phyloP scores from a whole-genome alignment of 2,329 filamentous ascomycete species.

The Orbilia brochopaga region DNA sequence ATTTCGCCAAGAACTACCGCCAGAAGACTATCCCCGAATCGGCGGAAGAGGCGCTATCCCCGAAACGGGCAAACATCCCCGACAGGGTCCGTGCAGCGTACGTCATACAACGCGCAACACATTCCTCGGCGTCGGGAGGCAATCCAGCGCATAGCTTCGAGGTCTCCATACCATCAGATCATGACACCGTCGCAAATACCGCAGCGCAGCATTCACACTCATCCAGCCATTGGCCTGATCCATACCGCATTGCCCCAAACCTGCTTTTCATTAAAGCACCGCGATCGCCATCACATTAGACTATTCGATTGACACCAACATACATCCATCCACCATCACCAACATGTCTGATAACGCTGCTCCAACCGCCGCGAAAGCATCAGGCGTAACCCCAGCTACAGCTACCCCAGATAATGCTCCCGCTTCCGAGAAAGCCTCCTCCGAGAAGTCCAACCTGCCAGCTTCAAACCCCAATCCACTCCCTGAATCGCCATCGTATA shows the following conservation, averaged over 20 bases:
- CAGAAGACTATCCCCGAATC: no score
- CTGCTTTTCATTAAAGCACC: neutral
- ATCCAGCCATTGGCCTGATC: neutral
- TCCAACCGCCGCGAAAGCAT: conserved; percentile 44
- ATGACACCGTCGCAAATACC: conserved; percentile 24
- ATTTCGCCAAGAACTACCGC: no score
- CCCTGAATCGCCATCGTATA: conserved; percentile 38
- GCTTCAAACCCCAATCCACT: conserved; percentile 43
- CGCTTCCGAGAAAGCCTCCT: conserved; percentile 13
- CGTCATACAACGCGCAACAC: conserved; percentile 50
- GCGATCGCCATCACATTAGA: no score
- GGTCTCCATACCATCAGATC: conserved; percentile 11
- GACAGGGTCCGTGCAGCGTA: conserved; percentile 10
- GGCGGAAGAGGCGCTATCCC: neutral
- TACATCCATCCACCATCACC: neutral
- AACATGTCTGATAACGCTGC: conserved; percentile 31
- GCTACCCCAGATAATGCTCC: conserved; percentile 21
- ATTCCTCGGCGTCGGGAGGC: conserved; percentile 14
- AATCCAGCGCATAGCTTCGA: conserved; percentile 10
- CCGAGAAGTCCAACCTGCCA: conserved; percentile 36
- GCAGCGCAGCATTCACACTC: conserved; percentile 14
- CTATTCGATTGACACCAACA: no score
- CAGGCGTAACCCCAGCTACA: conserved; percentile 40
- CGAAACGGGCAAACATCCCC: neutral
- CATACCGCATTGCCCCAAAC: neutral